phyloP scores from a whole-genome alignment of 495 filamentous ascomycete species.

The Tuber microsphaerosporum region DNA sequence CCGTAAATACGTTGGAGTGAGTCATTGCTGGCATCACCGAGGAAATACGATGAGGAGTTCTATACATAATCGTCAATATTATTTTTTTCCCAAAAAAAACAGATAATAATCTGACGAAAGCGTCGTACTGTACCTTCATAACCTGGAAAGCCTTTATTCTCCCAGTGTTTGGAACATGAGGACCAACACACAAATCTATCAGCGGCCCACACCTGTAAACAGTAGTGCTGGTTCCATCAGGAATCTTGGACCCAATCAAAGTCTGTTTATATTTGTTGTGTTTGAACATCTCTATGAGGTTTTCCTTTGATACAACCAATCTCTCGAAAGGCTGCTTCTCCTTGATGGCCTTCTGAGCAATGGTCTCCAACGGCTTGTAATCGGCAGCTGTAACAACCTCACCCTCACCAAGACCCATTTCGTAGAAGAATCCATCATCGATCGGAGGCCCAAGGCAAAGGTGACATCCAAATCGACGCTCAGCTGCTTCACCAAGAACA shows the following conservation, averaged over 20 bases:
- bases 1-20: slow-evolving; percentile 93
- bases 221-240: slow-evolving; percentile 79
- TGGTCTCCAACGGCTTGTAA: slow-evolving; percentile 70
- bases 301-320: slow-evolving; percentile 75
- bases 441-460: slow-evolving; percentile 89
- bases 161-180: slow-evolving; percentile 84
- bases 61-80: slow-evolving; percentile 38
- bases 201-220: slow-evolving; percentile 82
- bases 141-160: slow-evolving; percentile 89
- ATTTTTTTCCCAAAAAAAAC: background rate
- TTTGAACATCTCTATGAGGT: slow-evolving; percentile 89
- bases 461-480: slow-evolving; percentile 80
- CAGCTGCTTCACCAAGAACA: slow-evolving; percentile 84
- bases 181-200: slow-evolving; percentile 73
- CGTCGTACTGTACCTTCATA: slow-evolving; percentile 55
- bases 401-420: slow-evolving; percentile 77
- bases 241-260: slow-evolving; percentile 87
- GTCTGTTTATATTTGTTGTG: slow-evolving; percentile 95
- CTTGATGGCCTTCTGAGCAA: slow-evolving; percentile 72
- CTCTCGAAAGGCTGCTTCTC: slow-evolving; percentile 95
- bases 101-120: background rate
- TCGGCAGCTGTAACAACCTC: slow-evolving; percentile 66
- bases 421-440: slow-evolving; percentile 94
- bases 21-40: slow-evolving; percentile 86
- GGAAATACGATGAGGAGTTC: slow-evolving; percentile 95